phyloP scores from a whole-genome alignment of 768 basidiomycete genomes.

The Termitomyces bulborhizus region DNA sequence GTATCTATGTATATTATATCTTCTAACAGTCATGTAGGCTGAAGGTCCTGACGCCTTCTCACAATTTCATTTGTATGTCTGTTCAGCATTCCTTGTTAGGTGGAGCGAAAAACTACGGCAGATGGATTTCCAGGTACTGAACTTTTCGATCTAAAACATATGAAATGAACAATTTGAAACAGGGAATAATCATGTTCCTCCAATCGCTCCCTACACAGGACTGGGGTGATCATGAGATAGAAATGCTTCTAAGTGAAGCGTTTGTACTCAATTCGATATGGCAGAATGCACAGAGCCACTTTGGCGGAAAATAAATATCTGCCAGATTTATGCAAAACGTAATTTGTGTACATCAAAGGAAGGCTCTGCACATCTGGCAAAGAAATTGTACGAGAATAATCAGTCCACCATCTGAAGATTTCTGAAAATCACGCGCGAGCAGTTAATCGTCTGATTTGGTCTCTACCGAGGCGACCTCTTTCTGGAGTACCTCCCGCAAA shows the following conservation, averaged over 20 bases:
- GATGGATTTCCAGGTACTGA: conserved; percentile 95
- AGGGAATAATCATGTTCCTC: conserved; percentile 99
- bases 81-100: conserved; percentile 91
- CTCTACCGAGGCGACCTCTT: conserved; percentile 51
- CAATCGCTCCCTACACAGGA: conserved; percentile 87
- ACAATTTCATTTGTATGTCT: conserved; percentile 97
- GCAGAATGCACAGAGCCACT: conserved; percentile 90
- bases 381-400: not conserved
- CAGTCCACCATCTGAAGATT: not conserved
- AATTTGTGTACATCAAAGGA: conserved; percentile 5
- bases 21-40: conserved; percentile 46
- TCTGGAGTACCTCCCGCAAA: conserved; percentile 54
- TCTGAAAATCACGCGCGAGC: not conserved
- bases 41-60: conserved; percentile 98
- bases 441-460: conserved; percentile 22
- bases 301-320: conserved; percentile 45
- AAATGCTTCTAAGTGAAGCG: conserved; percentile 91
- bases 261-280: conserved; percentile 91
- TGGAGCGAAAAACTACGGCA: conserved; percentile 91
- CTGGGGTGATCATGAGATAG: conserved; percentile 95
- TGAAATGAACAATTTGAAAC: not conserved
- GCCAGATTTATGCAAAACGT: conserved; percentile 3
- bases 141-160: not conserved
- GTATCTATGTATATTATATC: not conserved
- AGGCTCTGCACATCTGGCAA: not conserved